Conservation (phyloP, 2,329 filamentous ascomycete species). For the Calonectria hongkongensis region DNA sequence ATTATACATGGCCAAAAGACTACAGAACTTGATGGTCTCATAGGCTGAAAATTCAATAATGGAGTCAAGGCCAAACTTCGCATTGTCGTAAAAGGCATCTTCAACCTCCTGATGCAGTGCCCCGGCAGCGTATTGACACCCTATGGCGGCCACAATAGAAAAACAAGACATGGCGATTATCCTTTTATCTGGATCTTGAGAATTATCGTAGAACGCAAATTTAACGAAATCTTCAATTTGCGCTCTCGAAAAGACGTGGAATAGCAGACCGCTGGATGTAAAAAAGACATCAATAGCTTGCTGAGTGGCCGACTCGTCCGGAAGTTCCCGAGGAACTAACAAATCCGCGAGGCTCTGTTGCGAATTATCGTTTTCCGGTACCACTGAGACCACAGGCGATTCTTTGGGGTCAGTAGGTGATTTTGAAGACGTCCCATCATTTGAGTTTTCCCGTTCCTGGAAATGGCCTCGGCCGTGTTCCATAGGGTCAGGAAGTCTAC, state of each 20-base stretch:
- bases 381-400: no score
- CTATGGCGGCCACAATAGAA: constrained; percentile 32
- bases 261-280: constrained; percentile 36
- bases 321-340: neutral
- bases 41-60: constrained; percentile 33
- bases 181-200: constrained; percentile 3
- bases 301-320: neutral
- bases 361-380: neutral
- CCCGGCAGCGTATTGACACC: constrained; percentile 35
- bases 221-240: constrained; percentile 8
- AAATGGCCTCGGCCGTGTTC: neutral
- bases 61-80: constrained; percentile 32
- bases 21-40: constrained; percentile 39
- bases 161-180: constrained; percentile 30
- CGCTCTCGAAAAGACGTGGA: constrained; percentile 39
- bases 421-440: neutral
- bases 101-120: constrained; percentile 13
- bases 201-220: neutral
- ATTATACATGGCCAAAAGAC: constrained; percentile 40
- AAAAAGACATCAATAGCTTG: constrained; percentile 32
- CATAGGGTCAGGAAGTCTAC: no score
- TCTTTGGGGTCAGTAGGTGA: no score
- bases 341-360: neutral
- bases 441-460: neutral
- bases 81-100: constrained; percentile 36